These are phyloP conservation scores for Boletus insuetus DNA, from an alignment of 768 basidiomycete genomes.

Conservation along the genomic window DNA sequence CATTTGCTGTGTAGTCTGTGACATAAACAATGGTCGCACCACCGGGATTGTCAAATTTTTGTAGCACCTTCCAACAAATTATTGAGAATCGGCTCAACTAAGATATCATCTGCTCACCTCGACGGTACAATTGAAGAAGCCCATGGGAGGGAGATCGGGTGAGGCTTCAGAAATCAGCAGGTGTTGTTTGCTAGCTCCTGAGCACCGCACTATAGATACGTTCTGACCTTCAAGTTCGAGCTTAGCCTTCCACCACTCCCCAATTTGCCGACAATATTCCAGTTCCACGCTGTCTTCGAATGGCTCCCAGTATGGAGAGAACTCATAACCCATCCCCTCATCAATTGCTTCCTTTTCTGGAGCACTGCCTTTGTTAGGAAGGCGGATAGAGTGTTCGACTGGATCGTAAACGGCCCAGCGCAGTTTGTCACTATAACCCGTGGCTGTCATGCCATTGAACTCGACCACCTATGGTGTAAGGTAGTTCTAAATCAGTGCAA, in stretches of 20 bases:
- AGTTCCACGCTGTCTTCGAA: slow-evolving; percentile 35
- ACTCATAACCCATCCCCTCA: slow-evolving; percentile 37
- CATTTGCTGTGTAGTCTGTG: slow-evolving; percentile 61
- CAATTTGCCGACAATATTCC: slow-evolving; percentile 41
- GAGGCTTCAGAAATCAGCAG: slow-evolving; percentile 49
- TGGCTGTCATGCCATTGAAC: slow-evolving; percentile 36
- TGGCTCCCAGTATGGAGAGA: slow-evolving; percentile 46
- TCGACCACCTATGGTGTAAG: slow-evolving; percentile 29
- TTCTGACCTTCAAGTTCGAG: slow-evolving; percentile 19
- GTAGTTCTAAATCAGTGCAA: background rate
- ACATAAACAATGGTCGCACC: slow-evolving; percentile 51
- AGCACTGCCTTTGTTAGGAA: slow-evolving; percentile 36
- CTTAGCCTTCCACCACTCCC: slow-evolving; percentile 51
- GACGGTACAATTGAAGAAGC: slow-evolving; percentile 63
- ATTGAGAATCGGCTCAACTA: background rate
- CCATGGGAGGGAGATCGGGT: slow-evolving; percentile 41
- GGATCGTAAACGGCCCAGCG: slow-evolving; percentile 57
- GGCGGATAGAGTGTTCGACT: slow-evolving; percentile 34
- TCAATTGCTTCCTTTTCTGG: slow-evolving; percentile 35
- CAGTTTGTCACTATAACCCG: slow-evolving; percentile 46
- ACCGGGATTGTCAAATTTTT: slow-evolving; percentile 39
- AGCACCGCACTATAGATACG: slow-evolving; percentile 13
- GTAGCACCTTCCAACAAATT: slow-evolving; percentile 42
- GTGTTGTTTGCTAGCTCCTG: slow-evolving; percentile 35
- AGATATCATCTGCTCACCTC: slow-evolving; percentile 41